phyloP scores from a whole-genome alignment of 176 grass and related monocot species.

The Rhynchospora breviuscula region DNA sequence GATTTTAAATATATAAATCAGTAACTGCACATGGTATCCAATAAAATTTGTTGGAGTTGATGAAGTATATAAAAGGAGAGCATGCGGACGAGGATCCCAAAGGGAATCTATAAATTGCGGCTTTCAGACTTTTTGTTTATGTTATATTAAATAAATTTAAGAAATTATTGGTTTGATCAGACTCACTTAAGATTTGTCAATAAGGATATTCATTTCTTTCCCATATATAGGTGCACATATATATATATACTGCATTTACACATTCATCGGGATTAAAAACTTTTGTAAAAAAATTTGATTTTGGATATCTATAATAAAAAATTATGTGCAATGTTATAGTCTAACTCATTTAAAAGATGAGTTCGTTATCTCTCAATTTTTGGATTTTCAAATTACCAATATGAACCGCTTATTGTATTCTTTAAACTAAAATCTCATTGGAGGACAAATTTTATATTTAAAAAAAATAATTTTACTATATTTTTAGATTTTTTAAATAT shows the following conservation, averaged over 20 bases:
- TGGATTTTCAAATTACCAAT: no score
- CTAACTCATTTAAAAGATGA: no score
- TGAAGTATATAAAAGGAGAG: slow-evolving; percentile 17
- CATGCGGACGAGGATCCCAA: slow-evolving; percentile 24
- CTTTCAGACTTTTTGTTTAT: background rate
- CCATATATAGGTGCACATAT: background rate
- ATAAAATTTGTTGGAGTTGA: slow-evolving; percentile 13
- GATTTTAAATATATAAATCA: background rate
- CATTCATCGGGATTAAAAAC: background rate
- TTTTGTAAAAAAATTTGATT: background rate
- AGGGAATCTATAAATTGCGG: slow-evolving; percentile 22
- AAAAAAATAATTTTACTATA: no score
- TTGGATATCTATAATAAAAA: no score
- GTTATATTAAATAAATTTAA: background rate
- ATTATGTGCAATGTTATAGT: no score
- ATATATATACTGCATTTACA: background rate
- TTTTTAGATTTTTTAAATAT: no score
- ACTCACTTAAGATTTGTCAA: background rate
- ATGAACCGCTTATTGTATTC: no score
- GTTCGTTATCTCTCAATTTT: no score
- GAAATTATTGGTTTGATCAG: background rate
- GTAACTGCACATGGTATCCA: slow-evolving; percentile 7
- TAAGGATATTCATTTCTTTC: background rate
- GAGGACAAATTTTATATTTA: no score
- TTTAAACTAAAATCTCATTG: no score